Base-by-base conservation (phyloP, 495 filamentous ascomycete species). In the Chaetomium cochliodes region DNA sequence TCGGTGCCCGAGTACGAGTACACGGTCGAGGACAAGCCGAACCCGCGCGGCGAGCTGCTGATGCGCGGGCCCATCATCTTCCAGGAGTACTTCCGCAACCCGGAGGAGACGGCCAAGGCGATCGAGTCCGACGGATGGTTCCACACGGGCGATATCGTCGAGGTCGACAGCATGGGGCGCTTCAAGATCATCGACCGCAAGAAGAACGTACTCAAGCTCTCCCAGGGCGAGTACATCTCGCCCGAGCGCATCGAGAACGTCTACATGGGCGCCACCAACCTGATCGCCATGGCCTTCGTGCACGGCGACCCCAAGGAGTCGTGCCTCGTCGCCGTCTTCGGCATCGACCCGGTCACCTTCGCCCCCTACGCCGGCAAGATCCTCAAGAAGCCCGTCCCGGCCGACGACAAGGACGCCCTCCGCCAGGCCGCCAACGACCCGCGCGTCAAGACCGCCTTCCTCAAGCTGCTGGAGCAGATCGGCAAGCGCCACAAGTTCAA, bases 121-220 rank as follows among this genome's bases (percentile, higher is more conserved):
- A 80, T 97, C 49, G 87, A 91, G 20, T 80, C 87, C 54, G 96
- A 98, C 69, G 94, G 94, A 63, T 98, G 94, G 94, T 97, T 98
- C 83, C 88, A 88, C 69, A 97, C 94, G 1, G 94, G 94, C 23
- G 94, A 98, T 70, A 93, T 98, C 52, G 89, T 85, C 71, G 83
- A 84, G 20, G 80, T 98, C 30, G 94, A 98, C 74, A 85, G 86
- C 58, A 76, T 89, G 70, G 94, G 94, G 63, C 90, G 96, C 62
- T 90, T 98, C 79, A 86, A 85, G 69, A 93, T 98, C 76, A 88
- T 98, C 70, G 94, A 98, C 77, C 92, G 94, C 67, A 88, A 92
- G 71, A 98, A 98, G 88, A 98, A 98, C 77, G 90, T 98, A 18
- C 87, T 98, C 72, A 98, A 98, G 84, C 85, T 98, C 50, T 90